phyloP scores from a whole-genome alignment of 306 rosid species.

The Malus orientalis region DNA sequence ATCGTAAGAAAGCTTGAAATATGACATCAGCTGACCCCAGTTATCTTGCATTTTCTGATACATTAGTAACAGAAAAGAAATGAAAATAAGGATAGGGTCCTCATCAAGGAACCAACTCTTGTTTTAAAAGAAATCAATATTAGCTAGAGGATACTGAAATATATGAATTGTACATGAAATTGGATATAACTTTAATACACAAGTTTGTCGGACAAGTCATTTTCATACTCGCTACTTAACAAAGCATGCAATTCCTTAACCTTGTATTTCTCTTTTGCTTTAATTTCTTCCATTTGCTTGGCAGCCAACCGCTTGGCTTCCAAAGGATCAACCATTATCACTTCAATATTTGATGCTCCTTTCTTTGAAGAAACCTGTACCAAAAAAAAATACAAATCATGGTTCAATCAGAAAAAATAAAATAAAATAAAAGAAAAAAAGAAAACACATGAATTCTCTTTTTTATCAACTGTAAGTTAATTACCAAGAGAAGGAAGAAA shows the following conservation, averaged over 20 bases:
- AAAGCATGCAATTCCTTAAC: constrained; percentile 27
- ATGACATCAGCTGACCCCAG: neutral
- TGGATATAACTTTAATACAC: neutral
- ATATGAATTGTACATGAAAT: neutral
- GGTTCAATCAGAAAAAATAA: neutral
- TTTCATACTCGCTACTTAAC: neutral
- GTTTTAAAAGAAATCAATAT: neutral
- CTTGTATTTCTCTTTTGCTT: constrained; percentile 70
- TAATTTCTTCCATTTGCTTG: constrained; percentile 72
- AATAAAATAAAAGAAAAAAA: no score
- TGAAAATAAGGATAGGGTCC: neutral
- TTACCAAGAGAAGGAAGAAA: neutral
- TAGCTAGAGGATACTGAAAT: neutral
- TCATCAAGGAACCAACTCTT: neutral
- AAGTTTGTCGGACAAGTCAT: neutral
- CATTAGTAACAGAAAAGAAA: neutral
- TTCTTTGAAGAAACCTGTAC: constrained; percentile 55
- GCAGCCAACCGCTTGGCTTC: constrained; percentile 93
- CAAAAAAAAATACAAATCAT: neutral
- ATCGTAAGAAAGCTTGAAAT: neutral
- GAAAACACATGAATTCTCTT: neutral
- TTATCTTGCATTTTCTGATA: neutral
- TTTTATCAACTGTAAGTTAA: neutral
- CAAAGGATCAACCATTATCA: constrained; percentile 89
- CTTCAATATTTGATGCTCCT: constrained; percentile 36